Base-by-base conservation (phyloP, 2,329 filamentous ascomycete genomes). In the Botrytis aclada region DNA sequence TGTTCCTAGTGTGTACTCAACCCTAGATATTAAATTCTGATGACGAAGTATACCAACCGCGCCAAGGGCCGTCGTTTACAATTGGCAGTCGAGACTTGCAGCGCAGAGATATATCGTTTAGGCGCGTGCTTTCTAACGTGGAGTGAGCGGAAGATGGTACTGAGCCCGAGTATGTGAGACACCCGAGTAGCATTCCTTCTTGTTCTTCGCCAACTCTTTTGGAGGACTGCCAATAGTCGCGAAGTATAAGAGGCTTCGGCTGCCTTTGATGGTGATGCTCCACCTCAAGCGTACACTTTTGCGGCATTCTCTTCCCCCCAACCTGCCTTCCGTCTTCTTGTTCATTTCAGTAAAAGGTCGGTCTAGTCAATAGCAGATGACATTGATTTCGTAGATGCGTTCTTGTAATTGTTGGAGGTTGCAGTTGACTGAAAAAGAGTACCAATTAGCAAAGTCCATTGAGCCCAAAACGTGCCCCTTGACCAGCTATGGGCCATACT, bases 171-270 rank as follows among this genome's bases (percentile, higher is more conserved):
- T 5, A 9, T 47, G 1, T 1, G 12, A 47, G 29, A 16, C 1
- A 3, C 12, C 41, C 32, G 5, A 7, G 41, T 47, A 34, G 1
- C 6, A 14, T 7, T 47, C 22, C 29, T 37, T 1, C 16, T 22
- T 9, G 16, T 16, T 32, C 16, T 54, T 32, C 25, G 18, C 4
- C 4, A 1, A 2, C 8, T 67, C 0, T 9, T 12, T 22, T 22
- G 16, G 29, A 41, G 0, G 22, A 3, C 1, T 29, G 29, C n/a
- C 34, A 20, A 22, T 41, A 6, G 1, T 3, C 6, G 5, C 9
- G 5, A 41, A 14, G 16, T 1, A 29, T 3, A 22, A 41, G 10
- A 67, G 16, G 16, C 7, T 2, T 18, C 22, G 5, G 16, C 10
- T n/a, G 1, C 8, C 7, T 29, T n/a, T 10, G 14, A 6, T 29